Percentiles rank a stretch among this genome's conserved stretches.
phyloP scores from a whole-genome alignment of 179 eudicot species.

The Corrigiola litoralis region DNA sequence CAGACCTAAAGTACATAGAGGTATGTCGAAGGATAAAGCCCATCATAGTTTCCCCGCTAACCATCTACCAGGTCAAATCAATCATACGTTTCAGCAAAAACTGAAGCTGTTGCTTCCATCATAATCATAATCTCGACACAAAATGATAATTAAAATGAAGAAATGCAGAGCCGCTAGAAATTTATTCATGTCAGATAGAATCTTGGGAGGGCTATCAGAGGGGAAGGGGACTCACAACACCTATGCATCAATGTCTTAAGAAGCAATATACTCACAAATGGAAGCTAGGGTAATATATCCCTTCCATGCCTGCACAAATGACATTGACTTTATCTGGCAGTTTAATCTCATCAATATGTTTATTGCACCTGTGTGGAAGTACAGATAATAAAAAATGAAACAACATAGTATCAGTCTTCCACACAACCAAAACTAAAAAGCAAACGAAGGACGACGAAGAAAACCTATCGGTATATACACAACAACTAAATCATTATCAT shows the following conservation, averaged over 20 bases:
- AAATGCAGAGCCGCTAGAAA: too few relatives aligned
- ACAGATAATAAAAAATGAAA: neutral
- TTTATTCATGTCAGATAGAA: too few relatives aligned
- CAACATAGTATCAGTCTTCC: neutral
- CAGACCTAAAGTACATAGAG: too few relatives aligned
- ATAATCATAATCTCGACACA: neutral
- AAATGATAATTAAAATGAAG: neutral
- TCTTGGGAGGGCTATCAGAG: neutral
- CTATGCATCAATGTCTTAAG: constrained; percentile 4
- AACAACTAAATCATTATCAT: neutral
- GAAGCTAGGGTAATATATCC: constrained; percentile 61
- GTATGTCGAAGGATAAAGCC: too few relatives aligned
- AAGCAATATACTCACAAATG: constrained; percentile 49
- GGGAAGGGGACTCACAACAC: neutral
- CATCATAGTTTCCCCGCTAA: too few relatives aligned
- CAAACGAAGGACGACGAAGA: neutral
- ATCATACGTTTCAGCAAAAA: neutral
- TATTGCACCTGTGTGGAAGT: constrained; percentile 32
- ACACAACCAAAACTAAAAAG: neutral
- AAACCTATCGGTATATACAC: neutral
- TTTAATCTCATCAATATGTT: constrained; percentile 32
- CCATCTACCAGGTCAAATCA: too few relatives aligned
- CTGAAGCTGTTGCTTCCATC: neutral
- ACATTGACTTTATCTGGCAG: constrained; percentile 72
- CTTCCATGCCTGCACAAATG: constrained; percentile 63